phyloP scores from a whole-genome alignment of 2,329 filamentous ascomycete genomes.

The Fusarium sp. region DNA sequence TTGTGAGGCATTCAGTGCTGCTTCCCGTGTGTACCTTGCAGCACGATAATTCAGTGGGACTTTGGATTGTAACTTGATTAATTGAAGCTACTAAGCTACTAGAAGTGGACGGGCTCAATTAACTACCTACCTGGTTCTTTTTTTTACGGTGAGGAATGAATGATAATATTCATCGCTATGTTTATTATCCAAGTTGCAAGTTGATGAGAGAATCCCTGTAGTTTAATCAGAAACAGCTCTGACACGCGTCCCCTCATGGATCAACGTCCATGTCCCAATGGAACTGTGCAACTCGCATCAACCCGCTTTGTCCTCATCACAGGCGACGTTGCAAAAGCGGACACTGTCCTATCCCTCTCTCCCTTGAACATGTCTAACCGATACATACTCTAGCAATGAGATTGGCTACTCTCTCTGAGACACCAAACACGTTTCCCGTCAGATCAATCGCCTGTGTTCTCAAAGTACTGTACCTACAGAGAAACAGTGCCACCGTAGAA shows the following conservation, averaged over 20 bases:
- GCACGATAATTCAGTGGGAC: constrained; percentile 1
- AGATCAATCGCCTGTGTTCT: neutral
- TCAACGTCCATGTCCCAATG: constrained; percentile 3
- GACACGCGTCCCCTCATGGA: constrained; percentile 39
- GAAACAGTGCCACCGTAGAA: neutral
- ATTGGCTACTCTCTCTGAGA: constrained; percentile 15
- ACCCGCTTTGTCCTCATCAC: neutral
- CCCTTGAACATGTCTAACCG: constrained; percentile 16
- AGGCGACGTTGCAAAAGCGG: neutral
- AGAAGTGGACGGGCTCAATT: neutral
- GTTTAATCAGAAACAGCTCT: constrained; percentile 30
- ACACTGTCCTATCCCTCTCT: constrained; percentile 11
- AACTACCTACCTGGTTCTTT: neutral
- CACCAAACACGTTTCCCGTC: neutral
- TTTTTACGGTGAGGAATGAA: neutral
- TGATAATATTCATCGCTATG: neutral
- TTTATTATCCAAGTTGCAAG: neutral
- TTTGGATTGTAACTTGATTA: constrained; percentile 20
- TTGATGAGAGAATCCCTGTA: neutral
- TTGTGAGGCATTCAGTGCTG: neutral
- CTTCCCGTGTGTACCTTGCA: neutral
- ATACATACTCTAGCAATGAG: constrained; percentile 8
- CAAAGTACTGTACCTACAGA: neutral
- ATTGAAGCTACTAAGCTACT: neutral
- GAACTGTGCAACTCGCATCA: constrained; percentile 9